Evolutionary conservation across 345 rosid genomes (phyloP).

Genomic region (Camelina neglecta): DNA sequence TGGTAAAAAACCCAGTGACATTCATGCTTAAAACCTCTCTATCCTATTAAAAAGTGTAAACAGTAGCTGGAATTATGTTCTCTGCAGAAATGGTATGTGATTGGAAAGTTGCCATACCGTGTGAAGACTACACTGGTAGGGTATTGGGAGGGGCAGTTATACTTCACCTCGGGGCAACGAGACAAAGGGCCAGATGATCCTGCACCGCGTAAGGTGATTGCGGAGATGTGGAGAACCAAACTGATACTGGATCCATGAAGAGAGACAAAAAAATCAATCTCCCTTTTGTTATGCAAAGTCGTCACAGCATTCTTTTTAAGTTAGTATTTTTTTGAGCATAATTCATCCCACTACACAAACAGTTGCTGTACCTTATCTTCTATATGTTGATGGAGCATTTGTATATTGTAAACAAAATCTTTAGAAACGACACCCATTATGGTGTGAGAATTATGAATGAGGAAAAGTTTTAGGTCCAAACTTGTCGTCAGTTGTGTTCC

Average conservation of each 20-base stretch:
- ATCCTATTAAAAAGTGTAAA: conserved; percentile 19
- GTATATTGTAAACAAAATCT: conserved; percentile 21
- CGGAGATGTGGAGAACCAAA: conserved; percentile 93
- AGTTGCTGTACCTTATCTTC: conserved; percentile 15
- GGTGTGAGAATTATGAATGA: neutral
- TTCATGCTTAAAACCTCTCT: neutral
- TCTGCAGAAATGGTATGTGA: conserved; percentile 82
- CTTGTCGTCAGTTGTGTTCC: neutral
- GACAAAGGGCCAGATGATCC: conserved; percentile 91
- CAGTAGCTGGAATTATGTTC: conserved; percentile 11
- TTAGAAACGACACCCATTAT: neutral
- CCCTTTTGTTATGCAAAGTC: conserved; percentile 30
- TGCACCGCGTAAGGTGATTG: conserved; percentile 77
- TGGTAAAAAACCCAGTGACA: conserved; percentile 49
- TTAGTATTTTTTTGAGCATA: conserved; percentile 17
- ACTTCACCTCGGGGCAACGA: conserved; percentile 96
- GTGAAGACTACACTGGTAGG: conserved; percentile 91
- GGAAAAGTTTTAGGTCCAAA: neutral
- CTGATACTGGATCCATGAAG: conserved; percentile 58
- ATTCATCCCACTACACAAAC: conserved; percentile 27
- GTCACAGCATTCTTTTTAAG: conserved; percentile 9
- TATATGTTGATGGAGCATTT: conserved; percentile 8
- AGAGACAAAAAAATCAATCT: conserved; percentile 14
- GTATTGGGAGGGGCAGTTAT: conserved; percentile 80
- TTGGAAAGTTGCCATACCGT: conserved; percentile 91